Conservation (phyloP, 768 basidiomycete genomes). For the Lentinula sp. region DNA sequence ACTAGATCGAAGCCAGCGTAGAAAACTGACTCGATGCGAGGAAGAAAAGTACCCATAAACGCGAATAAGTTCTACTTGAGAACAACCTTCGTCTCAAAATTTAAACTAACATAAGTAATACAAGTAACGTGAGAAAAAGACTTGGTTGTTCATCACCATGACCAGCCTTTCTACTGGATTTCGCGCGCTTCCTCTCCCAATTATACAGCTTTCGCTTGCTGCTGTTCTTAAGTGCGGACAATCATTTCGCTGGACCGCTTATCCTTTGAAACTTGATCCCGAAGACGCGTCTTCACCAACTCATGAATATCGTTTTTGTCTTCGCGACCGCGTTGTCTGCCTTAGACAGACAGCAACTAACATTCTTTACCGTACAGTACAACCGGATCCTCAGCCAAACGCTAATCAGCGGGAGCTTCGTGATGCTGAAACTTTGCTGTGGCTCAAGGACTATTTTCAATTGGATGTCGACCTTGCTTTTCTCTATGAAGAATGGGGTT, state of each 20-base stretch:
- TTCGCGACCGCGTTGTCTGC: conserved; percentile 80
- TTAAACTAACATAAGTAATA: too few species aligned
- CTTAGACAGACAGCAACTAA: conserved; percentile 65
- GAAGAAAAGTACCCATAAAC: conserved; percentile 64
- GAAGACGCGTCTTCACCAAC: conserved; percentile 17
- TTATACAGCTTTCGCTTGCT: conserved; percentile 69
- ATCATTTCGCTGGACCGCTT: conserved; percentile 75
- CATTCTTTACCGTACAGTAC: conserved; percentile 67
- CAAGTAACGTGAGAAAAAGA: conserved; percentile 15
- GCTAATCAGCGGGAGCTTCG: conserved; percentile 26
- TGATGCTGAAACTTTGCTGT: conserved; percentile 62
- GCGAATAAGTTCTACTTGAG: conserved; percentile 19
- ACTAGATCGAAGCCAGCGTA: conserved; percentile 87
- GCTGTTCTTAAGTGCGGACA: conserved; percentile 81
- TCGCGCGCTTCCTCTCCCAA: conserved; percentile 50
- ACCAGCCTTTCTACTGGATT: conserved; percentile 36
- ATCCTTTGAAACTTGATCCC: conserved; percentile 28
- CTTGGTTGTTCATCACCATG: conserved; percentile 12
- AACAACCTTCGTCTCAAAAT: background rate
- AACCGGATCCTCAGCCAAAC: conserved; percentile 39
- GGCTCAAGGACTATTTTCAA: conserved; percentile 88
- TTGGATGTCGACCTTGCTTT: conserved; percentile 64
- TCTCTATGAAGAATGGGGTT: conserved; percentile 75
- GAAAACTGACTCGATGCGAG: conserved; percentile 82
- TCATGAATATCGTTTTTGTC: conserved; percentile 76